These are phyloP conservation scores for Phytophthora pluvialis DNA, from an alignment of 352 stramenopile genomes.

Conservation along the genomic window DNA sequence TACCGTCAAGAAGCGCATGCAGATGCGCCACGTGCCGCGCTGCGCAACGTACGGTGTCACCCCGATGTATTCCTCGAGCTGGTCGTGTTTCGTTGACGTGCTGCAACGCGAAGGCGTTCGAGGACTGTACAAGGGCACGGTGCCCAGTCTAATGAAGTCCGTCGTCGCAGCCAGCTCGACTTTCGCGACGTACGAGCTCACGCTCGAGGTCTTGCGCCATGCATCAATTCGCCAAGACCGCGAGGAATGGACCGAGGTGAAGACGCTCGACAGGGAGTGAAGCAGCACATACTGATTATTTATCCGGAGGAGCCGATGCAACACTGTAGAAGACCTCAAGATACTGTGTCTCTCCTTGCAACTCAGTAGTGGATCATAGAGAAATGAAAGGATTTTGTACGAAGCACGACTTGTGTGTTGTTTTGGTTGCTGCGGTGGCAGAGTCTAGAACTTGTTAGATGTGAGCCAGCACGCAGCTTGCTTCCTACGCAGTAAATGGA, in stretches of 20 bases:
- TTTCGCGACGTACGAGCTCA: constrained; percentile 80
- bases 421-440: not conserved
- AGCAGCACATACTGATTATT: constrained; percentile 2
- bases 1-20: constrained; percentile 96
- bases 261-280: constrained; percentile 19
- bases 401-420: not conserved
- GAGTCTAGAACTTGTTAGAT: not conserved
- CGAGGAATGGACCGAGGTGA: constrained; percentile 21
- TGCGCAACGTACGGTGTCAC: constrained; percentile 69
- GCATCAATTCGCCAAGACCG: constrained; percentile 18
- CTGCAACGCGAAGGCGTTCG: constrained; percentile 64
- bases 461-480: not conserved
- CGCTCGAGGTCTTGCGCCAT: constrained; percentile 49
- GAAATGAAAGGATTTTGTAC: constrained; percentile 14
- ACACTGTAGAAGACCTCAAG: constrained; percentile 6
- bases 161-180: constrained; percentile 78
- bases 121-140: constrained; percentile 83
- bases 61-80: constrained; percentile 68
- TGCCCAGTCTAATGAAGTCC: constrained; percentile 82
- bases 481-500: not conserved
- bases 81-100: constrained; percentile 66
- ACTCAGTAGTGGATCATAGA: constrained; percentile 14
- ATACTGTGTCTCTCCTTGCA: not conserved
- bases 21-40: constrained; percentile 83
- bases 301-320: constrained; percentile 5